phyloP scores from a whole-genome alignment of 805 yeast species.

The Metschnikowia rubicola region DNA sequence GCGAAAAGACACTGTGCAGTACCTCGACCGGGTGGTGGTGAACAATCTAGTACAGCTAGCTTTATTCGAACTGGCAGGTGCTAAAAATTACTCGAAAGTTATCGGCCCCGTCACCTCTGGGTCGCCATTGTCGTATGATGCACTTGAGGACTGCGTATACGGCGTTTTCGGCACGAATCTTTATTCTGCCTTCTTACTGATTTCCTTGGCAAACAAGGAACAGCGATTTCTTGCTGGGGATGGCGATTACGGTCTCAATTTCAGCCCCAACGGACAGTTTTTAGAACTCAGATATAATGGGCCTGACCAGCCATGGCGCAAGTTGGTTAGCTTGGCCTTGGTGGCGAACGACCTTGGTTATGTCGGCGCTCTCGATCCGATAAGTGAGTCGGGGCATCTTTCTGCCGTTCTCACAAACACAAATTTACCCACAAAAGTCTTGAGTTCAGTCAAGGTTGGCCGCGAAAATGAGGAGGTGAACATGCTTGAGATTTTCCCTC shows the following conservation, averaged over 20 bases:
- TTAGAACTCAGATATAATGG: constrained; percentile 20
- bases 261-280: constrained; percentile 24
- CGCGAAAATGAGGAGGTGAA: constrained; percentile 38
- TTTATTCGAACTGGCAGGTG: constrained; percentile 16
- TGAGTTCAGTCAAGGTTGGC: constrained; percentile 28
- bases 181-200: constrained; percentile 10
- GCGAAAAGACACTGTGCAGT: constrained; percentile 7
- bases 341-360: constrained; percentile 7
- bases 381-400: constrained; percentile 21
- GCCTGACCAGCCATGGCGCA: constrained; percentile 26
- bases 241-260: constrained; percentile 17
- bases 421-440: constrained; percentile 51
- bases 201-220: constrained; percentile 1
- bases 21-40: constrained; percentile 24
- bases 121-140: constrained; percentile 18
- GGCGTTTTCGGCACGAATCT: constrained; percentile 16
- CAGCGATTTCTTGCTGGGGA: constrained; percentile 4
- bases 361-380: constrained; percentile 11
- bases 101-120: constrained; percentile 18
- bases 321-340: constrained; percentile 19
- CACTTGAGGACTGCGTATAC: constrained; percentile 16
- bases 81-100: constrained; percentile 13
- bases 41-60: constrained; percentile 19
- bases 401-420: constrained; percentile 25
- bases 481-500: constrained; percentile 62